Base-by-base conservation (phyloP, 345 rosid species). In the Eucalyptus victrix region DNA sequence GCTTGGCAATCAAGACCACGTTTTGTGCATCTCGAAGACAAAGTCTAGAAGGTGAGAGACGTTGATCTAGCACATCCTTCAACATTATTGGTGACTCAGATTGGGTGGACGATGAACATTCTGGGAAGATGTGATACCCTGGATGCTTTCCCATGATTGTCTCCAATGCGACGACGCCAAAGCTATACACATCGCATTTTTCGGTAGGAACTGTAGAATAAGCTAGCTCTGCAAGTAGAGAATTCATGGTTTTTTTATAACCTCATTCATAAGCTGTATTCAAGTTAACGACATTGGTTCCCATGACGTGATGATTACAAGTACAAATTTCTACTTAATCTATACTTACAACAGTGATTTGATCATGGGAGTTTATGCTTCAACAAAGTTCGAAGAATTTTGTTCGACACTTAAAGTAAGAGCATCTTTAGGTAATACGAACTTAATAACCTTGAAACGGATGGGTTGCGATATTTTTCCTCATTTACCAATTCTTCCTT, bases 71-170 rank as follows among this genome's bases (percentile, higher is more conserved):
- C 81, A 72, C 8, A 72, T 72, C 81, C 2, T 72, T 72, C 4
- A 18, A 72, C 81, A 72, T 18, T 21, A 34, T 72, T 0, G 14
- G 12, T 2, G 4, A 32, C 40, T 37, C 8, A 5, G 2, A 8
- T 72, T 34, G 81, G 45, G 81, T 0, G 6, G 44, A 34, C 3
- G 1, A 69, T 69, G 81, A 72, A 34, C 81, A 34, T 72, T 34
- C 81, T 2, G 0, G 0, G 2, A 45, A 72, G 44, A 1, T 2
- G 3, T 72, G 24, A 72, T 72, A 0, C 10, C 44, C 4, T 4
- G 26, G 81, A 72, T 72, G 44, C 44, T 72, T 72, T 72, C 24
- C 81, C 81, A 72, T 34, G 44, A 34, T 34, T 34, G 14, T 69
- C 24, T 69, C 44, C 2, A 69, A 34, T 34, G 42, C 44, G 8